Evolutionary conservation across 352 stramenopile genomes (phyloP).

Genomic region (Globisporangium iwayamae): DNA sequence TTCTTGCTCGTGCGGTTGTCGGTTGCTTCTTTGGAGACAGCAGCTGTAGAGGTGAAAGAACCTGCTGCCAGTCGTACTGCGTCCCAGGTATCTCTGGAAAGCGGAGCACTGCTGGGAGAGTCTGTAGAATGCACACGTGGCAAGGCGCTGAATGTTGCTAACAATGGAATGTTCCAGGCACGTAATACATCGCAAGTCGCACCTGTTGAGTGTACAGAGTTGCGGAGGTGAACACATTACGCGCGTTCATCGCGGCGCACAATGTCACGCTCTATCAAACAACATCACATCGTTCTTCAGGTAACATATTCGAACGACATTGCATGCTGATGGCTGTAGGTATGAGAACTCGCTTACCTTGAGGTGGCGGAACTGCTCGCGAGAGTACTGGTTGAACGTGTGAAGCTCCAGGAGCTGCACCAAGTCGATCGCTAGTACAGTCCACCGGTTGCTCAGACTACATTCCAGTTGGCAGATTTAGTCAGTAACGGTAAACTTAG

Average conservation of each 20-base stretch:
- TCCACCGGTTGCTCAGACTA: conserved; percentile 56
- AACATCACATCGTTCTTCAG: not conserved
- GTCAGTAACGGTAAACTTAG: too few relatives aligned
- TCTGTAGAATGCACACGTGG: conserved; percentile 19
- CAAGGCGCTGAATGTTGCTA: too few relatives aligned
- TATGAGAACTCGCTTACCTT: conserved; percentile 28
- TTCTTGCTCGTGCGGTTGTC: not conserved
- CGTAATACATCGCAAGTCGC: not conserved
- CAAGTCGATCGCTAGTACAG: conserved; percentile 64
- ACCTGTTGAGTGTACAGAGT: conserved; percentile 45
- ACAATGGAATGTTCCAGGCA: too few relatives aligned
- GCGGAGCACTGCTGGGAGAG: conserved; percentile 34
- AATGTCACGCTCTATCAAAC: conserved; percentile 42
- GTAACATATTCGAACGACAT: too few relatives aligned
- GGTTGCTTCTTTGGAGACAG: conserved; percentile 9
- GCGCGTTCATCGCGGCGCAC: conserved; percentile 61
- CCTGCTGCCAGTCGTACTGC: conserved; percentile 32
- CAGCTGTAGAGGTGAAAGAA: conserved; percentile 14
- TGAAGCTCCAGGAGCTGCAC: conserved; percentile 52
- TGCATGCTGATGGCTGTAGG: too few relatives aligned
- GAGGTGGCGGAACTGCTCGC: conserved; percentile 58
- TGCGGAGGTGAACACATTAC: conserved; percentile 60
- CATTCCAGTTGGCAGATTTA: too few relatives aligned
- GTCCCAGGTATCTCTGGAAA: conserved; percentile 25
- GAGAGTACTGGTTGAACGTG: conserved; percentile 64